Percentiles rank a stretch among this genome's conserved stretches.
These are phyloP conservation scores for Diplosphaera chodatii DNA, from an alignment of 139 green algal genomes.

Conservation along the genomic window DNA sequence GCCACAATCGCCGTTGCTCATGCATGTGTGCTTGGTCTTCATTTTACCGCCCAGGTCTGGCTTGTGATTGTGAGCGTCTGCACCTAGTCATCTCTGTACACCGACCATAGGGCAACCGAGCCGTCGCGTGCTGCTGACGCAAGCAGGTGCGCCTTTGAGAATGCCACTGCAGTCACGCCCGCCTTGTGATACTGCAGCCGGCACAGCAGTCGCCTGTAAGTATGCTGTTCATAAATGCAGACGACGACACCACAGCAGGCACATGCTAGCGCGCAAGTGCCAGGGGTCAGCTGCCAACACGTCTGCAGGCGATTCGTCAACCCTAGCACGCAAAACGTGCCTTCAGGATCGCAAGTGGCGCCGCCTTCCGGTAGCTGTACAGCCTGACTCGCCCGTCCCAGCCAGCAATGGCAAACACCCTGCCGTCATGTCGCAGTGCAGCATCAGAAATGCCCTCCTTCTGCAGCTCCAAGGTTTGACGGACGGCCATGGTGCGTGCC, in stretches of 20 bases:
- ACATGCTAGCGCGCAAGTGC: too few species aligned
- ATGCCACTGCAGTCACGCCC: slow-evolving; percentile 29
- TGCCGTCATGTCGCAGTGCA: slow-evolving; percentile 34
- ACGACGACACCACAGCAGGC: too few species aligned
- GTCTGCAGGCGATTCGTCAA: too few species aligned
- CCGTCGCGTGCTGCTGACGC: slow-evolving; percentile 41
- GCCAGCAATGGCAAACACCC: slow-evolving; percentile 41
- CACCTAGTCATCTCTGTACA: slow-evolving; percentile 15
- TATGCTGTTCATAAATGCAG: too few species aligned
- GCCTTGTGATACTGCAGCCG: slow-evolving; percentile 46
- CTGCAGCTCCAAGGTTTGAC: slow-evolving; percentile 11
- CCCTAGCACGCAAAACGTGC: background rate
- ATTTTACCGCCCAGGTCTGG: too few species aligned
- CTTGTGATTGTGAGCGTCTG: too few species aligned
- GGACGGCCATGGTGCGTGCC: background rate
- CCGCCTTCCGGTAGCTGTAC: slow-evolving; percentile 29
- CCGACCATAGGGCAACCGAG: slow-evolving; percentile 43
- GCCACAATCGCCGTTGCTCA: too few species aligned
- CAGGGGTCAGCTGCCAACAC: too few species aligned
- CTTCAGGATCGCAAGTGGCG: slow-evolving; percentile 45
- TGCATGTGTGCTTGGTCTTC: too few species aligned
- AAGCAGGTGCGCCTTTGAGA: slow-evolving; percentile 20
- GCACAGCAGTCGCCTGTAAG: too few species aligned
- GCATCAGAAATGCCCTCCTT: slow-evolving; percentile 31
- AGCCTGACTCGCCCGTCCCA: slow-evolving; percentile 55